Conservation (phyloP, 78 protist genomes). For the Bodo saltans region DNA sequence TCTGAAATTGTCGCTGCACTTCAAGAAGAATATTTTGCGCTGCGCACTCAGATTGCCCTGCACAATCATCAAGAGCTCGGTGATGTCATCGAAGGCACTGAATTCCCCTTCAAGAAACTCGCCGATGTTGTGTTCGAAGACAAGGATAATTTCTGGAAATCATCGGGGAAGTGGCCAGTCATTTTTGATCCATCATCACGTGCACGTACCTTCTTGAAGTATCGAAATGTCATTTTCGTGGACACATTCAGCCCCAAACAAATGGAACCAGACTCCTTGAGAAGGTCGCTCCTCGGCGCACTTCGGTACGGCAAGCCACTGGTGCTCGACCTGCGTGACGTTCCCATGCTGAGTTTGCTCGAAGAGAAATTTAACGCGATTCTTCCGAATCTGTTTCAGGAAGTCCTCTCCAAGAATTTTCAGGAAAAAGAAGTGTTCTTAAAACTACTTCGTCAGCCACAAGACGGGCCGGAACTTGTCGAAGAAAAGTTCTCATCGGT, state of each 20-base stretch:
- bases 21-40: not conserved
- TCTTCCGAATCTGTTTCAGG: not conserved
- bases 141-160: not conserved
- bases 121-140: not conserved
- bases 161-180: slow-evolving; percentile 1
- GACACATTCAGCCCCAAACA: not conserved
- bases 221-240: slow-evolving; percentile 5
- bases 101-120: not conserved
- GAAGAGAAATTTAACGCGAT: not conserved
- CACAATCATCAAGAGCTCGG: not conserved
- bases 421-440: not conserved
- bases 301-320: slow-evolving; percentile 23
- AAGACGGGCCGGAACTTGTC: not conserved
- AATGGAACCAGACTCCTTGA: not conserved
- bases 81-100: not conserved
- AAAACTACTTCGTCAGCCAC: not conserved
- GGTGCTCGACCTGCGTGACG: slow-evolving; percentile 7
- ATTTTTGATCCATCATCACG: not conserved
- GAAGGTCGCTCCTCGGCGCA: slow-evolving; percentile 1
- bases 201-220: not conserved
- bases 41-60: not conserved
- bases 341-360: not conserved
- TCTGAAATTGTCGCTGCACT: not conserved
- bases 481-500: no score
- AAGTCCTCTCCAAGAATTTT: not conserved